These are phyloP conservation scores for Cymodocea nodosa DNA, from an alignment of 116 monocot species.

Conservation along the genomic window DNA sequence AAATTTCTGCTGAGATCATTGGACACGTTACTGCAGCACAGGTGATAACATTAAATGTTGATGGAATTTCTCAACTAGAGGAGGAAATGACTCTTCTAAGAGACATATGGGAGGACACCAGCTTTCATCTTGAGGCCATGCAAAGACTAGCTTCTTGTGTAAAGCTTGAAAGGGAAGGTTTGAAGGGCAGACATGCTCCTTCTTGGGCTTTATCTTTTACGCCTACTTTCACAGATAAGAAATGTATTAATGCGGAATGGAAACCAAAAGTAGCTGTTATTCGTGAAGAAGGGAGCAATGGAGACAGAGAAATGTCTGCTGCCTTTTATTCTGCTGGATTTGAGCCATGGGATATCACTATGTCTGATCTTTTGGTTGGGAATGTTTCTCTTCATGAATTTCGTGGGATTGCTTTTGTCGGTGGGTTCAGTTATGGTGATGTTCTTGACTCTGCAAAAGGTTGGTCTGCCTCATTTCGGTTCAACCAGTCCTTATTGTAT, in stretches of 20 bases:
- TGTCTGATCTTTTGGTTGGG: conserved; percentile 80
- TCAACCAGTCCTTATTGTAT: conserved; percentile 55
- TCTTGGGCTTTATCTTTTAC: conserved; percentile 70
- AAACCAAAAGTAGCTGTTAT: conserved; percentile 91
- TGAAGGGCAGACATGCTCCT: conserved; percentile 47
- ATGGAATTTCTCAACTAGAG: conserved; percentile 43
- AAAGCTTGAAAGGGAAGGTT: conserved; percentile 58
- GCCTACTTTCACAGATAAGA: conserved; percentile 46
- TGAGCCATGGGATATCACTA: conserved; percentile 90
- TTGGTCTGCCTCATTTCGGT: conserved; percentile 87
- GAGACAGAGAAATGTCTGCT: conserved; percentile 94
- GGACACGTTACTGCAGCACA: conserved; percentile 46
- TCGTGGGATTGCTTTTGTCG: conserved; percentile 87
- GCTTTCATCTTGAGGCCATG: conserved; percentile 78
- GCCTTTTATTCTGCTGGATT: conserved; percentile 91
- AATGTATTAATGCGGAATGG: conserved; percentile 18
- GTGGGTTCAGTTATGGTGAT: conserved; percentile 97
- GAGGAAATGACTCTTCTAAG: conserved; percentile 63
- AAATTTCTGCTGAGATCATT: conserved; percentile 47
- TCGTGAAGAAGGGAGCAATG: conserved; percentile 98
- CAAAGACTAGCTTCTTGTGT: conserved; percentile 83
- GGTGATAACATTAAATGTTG: conserved; percentile 46
- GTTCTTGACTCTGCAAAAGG: conserved; percentile 93
- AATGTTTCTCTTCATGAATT: conserved; percentile 45
- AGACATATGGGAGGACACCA: conserved; percentile 93